phyloP scores from a whole-genome alignment of 371 early-diverging fungal genomes.

The Mortierella sp. region DNA sequence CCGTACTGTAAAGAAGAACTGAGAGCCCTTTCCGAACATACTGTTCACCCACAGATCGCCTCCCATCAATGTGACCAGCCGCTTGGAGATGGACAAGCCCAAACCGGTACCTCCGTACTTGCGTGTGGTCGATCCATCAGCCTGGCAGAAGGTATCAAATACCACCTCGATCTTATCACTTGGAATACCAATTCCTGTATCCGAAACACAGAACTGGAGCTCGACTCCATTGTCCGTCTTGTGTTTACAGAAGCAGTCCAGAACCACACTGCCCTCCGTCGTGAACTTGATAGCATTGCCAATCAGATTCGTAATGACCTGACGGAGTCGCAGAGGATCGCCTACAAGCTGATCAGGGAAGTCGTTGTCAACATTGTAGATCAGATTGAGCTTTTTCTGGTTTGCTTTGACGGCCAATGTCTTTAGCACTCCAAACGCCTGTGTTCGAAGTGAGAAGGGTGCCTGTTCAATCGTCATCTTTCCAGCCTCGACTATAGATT shows the following conservation, averaged over 20 bases:
- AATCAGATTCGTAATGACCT: constrained; percentile 86
- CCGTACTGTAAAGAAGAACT: constrained; percentile 77
- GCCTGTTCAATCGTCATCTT: constrained; percentile 76
- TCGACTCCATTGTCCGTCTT: constrained; percentile 56
- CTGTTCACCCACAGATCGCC: constrained; percentile 83
- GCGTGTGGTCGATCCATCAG: constrained; percentile 83
- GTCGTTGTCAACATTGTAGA: constrained; percentile 69
- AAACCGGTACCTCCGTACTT: constrained; percentile 89
- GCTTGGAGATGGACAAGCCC: constrained; percentile 83
- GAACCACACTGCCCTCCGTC: constrained; percentile 70
- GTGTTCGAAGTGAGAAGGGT: constrained; percentile 75
- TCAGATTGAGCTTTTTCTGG: constrained; percentile 72
- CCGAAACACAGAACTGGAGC: constrained; percentile 76
- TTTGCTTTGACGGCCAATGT: constrained; percentile 73
- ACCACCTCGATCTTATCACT: constrained; percentile 76
- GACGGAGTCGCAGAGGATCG: constrained; percentile 79
- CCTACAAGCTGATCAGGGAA: constrained; percentile 79
- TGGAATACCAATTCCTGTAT: constrained; percentile 91
- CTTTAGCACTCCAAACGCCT: constrained; percentile 74
- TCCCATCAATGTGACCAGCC: constrained; percentile 80
- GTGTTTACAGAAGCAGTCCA: constrained; percentile 56
- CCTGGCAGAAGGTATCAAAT: constrained; percentile 87
- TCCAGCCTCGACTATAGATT: constrained; percentile 71
- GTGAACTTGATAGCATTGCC: constrained; percentile 92
- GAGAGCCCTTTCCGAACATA: constrained; percentile 73